A percentile compares a stretch with the other conserved stretches of the same genome.
phyloP scores from a whole-genome alignment of 1,284 basidiomycete genomes.

The Rhodotorula mucilaginosa region DNA sequence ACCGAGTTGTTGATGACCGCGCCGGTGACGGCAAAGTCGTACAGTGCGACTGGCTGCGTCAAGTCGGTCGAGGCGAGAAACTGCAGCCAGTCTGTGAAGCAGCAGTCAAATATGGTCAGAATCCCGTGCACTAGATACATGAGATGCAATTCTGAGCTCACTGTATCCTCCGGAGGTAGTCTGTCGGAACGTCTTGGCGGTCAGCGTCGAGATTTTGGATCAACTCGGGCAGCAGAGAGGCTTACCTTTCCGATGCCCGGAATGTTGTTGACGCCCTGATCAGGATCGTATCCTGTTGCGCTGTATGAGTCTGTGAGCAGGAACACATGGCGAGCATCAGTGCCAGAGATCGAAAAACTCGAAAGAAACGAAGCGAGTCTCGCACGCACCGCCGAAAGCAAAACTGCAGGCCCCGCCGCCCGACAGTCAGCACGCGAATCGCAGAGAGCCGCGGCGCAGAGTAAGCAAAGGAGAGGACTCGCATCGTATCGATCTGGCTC shows the following conservation, averaged over 20 bases:
- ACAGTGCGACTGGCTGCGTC: not conserved
- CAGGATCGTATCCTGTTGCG: slow-evolving; percentile 12
- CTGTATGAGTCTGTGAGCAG: slow-evolving; percentile 18
- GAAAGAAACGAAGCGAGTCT: not conserved
- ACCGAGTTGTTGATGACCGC: slow-evolving; percentile 17
- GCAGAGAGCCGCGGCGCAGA: no score
- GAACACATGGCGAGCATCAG: not conserved
- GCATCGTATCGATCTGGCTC: slow-evolving; percentile 13
- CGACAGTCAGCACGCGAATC: not conserved
- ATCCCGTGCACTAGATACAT: rapidly evolving
- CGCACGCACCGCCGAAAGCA: slow-evolving; percentile 21
- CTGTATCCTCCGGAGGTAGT: slow-evolving; percentile 12
- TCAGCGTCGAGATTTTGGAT: no score
- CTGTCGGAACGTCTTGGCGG: not conserved
- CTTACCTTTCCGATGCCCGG: slow-evolving; percentile 1
- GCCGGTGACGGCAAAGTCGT: slow-evolving; percentile 22
- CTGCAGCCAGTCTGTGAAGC: slow-evolving; percentile 7
- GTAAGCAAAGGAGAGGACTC: not conserved
- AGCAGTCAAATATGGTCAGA: not conserved
- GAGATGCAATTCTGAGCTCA: not conserved
- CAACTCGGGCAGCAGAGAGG: no score
- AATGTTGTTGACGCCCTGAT: slow-evolving; percentile 3
- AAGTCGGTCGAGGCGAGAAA: not conserved
- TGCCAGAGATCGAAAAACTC: not conserved
- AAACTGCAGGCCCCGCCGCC: slow-evolving; percentile 3